phyloP scores from a whole-genome alignment of 75 land plant genomes.

The Isoetes taiwanensis region DNA sequence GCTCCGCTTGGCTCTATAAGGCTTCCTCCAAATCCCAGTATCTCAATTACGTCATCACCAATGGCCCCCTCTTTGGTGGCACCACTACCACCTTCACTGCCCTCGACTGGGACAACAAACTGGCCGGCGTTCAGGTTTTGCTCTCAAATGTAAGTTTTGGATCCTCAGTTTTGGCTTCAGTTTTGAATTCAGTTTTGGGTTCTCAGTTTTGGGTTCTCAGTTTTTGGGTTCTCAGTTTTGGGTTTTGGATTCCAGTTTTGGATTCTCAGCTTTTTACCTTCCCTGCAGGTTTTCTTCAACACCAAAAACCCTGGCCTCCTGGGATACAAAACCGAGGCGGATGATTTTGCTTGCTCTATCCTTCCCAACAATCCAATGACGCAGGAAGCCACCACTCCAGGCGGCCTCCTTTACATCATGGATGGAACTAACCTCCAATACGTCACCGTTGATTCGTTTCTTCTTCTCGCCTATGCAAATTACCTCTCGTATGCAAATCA shows the following conservation, averaged over 20 bases:
- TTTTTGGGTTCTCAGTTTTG: no score
- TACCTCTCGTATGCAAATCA: slow-evolving; percentile 28
- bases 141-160: slow-evolving; percentile 62
- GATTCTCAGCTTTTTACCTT: no score
- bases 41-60: slow-evolving; percentile 43
- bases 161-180: no score
- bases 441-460: slow-evolving; percentile 59
- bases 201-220: no score
- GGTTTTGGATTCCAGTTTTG: no score
- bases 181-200: no score
- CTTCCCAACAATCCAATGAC: slow-evolving; percentile 31
- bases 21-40: slow-evolving; percentile 37
- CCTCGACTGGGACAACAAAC: slow-evolving; percentile 73
- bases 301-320: slow-evolving; percentile 35
- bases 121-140: slow-evolving; percentile 63
- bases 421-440: slow-evolving; percentile 55
- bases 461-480: slow-evolving; percentile 57
- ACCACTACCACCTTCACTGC: slow-evolving; percentile 39
- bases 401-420: slow-evolving; percentile 59
- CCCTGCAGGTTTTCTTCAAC: no score
- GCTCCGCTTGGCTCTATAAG: slow-evolving; percentile 71
- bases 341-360: slow-evolving; percentile 52
- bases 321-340: slow-evolving; percentile 40
- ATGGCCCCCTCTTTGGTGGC: slow-evolving; percentile 45
- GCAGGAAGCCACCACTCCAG: slow-evolving; percentile 57